Conservation (phyloP, 2,329 filamentous ascomycete species). For the Didymella pinodella region DNA sequence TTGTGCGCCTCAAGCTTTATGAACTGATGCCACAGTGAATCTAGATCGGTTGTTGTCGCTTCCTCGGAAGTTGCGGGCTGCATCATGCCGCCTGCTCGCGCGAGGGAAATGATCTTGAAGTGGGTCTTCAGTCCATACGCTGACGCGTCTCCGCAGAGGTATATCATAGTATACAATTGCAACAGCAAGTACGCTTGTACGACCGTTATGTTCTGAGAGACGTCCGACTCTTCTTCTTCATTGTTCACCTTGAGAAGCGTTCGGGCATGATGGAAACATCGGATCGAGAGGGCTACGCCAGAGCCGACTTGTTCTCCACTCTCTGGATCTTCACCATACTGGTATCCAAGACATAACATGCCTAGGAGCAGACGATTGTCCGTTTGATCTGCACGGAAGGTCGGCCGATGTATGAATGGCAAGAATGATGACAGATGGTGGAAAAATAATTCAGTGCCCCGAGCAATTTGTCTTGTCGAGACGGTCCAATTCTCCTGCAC, state of each 20-base stretch:
- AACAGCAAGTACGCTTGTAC: constrained; percentile 32
- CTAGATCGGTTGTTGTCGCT: constrained; percentile 23
- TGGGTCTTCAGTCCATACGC: constrained; percentile 32
- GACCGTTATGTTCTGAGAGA: constrained; percentile 9
- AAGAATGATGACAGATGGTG: constrained; percentile 21
- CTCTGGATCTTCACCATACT: constrained; percentile 31
- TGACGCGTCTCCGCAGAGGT: constrained; percentile 27
- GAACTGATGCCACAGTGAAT: constrained; percentile 29
- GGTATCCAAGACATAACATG: constrained; percentile 30
- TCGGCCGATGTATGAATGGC: constrained; percentile 27
- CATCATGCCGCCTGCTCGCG: constrained; percentile 30
- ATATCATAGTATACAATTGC: constrained; percentile 32
- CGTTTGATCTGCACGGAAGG: constrained; percentile 20
- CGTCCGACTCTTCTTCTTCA: constrained; percentile 9
- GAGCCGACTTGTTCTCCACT: constrained; percentile 18
- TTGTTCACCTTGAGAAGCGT: constrained; percentile 22
- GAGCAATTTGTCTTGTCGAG: constrained; percentile 18
- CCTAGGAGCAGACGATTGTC: constrained; percentile 23
- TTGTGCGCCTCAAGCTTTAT: constrained; percentile 25
- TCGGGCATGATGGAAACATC: constrained; percentile 28
- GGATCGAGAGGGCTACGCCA: constrained; percentile 18
- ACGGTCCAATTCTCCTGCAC: constrained; percentile 23
- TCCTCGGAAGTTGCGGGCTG: constrained; percentile 20
- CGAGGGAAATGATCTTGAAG: constrained; percentile 31
- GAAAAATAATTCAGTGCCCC: constrained; percentile 25